Evolutionary conservation across 208 protist genomes (phyloP), one percentile per base, ranked within the genome.

Genomic region (Zelonia costaricensis): DNA sequence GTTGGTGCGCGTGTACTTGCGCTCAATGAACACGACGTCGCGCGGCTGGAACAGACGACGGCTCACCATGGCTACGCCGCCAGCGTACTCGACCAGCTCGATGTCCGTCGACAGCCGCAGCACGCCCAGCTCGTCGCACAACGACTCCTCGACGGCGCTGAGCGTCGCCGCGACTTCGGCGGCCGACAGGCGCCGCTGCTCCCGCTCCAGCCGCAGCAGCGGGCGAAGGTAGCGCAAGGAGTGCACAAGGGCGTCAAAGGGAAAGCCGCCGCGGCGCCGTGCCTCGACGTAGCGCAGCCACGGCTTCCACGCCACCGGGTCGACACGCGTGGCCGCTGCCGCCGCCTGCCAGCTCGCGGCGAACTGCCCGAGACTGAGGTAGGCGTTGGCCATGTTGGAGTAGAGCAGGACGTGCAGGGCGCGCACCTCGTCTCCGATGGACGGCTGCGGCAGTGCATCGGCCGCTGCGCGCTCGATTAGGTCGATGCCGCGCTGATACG

Each of bases 201-300:
- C 63, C 36, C 44, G 31, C 25, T 77, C 40, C 25, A 18, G 39
- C 2, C 83, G 78, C 6, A 93, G 53, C 7, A 93, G 68, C 0
- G 88, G 84, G 0, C 81, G 81, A 25, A 91, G 42, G 48, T 85
- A 70, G 10, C 71, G 74, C 8, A 91, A 60, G 3, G 74, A 69
- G 44, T 79, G 54, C 18, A 94, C 88, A 57, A 92, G 80, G 8
- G 84, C 88, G 44, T 94, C 88, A 60, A 94, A 94, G 0, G 82
- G 69, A 65, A 76, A 89, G 1, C 84, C 84, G 18, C 20, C 77
- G 18, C 74, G 62, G 16, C 76, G 75, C 2, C 80, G 73, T 3
- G 82, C 80, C 46, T 91, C 71, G 31, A 94, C 67, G 51, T 77
- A 91, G 8, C 88, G 84, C 40, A 94, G 44, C 66, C 76, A 80